phyloP scores from a whole-genome alignment of 257 asterid species.

The Solanum corneliomulleri region DNA sequence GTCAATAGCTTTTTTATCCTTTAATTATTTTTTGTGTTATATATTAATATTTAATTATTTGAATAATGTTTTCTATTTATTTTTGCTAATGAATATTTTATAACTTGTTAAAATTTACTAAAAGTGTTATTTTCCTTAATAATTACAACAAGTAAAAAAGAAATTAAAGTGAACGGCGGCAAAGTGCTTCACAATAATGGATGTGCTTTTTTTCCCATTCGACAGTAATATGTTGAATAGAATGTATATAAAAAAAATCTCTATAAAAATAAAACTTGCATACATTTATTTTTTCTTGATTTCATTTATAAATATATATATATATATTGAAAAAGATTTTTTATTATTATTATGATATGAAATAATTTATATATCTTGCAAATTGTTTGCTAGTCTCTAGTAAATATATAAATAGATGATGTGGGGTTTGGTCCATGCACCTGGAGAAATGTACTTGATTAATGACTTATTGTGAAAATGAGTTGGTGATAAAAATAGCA shows the following conservation, averaged over 20 bases:
- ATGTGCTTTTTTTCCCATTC: not conserved
- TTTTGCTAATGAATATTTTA: not conserved
- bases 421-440: not conserved
- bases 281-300: too few species aligned
- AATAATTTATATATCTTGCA: not conserved
- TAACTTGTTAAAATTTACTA: not conserved
- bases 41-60: not conserved
- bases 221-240: not conserved
- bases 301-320: too few species aligned
- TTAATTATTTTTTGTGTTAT: not conserved
- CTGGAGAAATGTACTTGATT: not conserved
- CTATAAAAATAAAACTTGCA: not conserved
- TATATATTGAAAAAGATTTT: too few species aligned
- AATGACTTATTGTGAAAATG: not conserved
- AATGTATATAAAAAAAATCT: too few species aligned
- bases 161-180: not conserved
- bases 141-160: not conserved
- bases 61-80: not conserved
- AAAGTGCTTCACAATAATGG: not conserved
- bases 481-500: not conserved
- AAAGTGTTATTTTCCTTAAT: not conserved
- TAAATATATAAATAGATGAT: not conserved
- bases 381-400: not conserved
- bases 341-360: not conserved
- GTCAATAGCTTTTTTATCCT: not conserved